Conservation (phyloP, 768 basidiomycete genomes). For the Symmetrospora coprosmae region DNA sequence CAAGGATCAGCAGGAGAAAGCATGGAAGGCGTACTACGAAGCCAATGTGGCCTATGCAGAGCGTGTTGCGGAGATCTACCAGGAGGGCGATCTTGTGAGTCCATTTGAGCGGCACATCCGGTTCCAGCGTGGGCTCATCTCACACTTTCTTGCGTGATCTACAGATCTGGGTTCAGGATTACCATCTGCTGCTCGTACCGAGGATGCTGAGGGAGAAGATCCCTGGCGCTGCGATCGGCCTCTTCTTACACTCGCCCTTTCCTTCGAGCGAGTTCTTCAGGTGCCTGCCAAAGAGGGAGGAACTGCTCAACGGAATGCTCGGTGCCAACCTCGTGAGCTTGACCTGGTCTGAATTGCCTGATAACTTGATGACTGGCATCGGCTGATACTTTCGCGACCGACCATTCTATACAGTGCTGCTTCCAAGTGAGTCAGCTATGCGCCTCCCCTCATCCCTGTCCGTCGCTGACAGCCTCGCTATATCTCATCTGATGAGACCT, state of each 20-base stretch:
- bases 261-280: constrained; percentile 92
- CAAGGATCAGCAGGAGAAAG: constrained; percentile 56
- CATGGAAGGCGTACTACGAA: constrained; percentile 62
- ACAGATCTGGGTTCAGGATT: constrained; percentile 56
- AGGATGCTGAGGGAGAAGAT: constrained; percentile 61
- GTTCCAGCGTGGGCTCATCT: background rate
- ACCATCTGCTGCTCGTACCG: constrained; percentile 84
- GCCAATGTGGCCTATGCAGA: constrained; percentile 79
- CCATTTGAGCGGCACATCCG: too few species aligned
- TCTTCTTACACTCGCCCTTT: constrained; percentile 97
- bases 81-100: constrained; percentile 60
- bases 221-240: constrained; percentile 53
- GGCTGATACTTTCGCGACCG: too few species aligned
- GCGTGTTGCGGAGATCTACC: constrained; percentile 60
- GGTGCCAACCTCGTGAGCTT: constrained; percentile 58
- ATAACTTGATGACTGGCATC: too few species aligned
- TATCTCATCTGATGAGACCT: too few species aligned
- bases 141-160: background rate
- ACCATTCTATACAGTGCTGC: constrained; percentile 45
- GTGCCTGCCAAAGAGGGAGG: constrained; percentile 74
- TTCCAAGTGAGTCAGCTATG: too few species aligned
- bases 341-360: background rate
- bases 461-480: too few species aligned
- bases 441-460: too few species aligned
- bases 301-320: constrained; percentile 94